Evolutionary conservation across 495 filamentous ascomycete species (phyloP).

Genomic region (Clohesyomyces aquaticus): DNA sequence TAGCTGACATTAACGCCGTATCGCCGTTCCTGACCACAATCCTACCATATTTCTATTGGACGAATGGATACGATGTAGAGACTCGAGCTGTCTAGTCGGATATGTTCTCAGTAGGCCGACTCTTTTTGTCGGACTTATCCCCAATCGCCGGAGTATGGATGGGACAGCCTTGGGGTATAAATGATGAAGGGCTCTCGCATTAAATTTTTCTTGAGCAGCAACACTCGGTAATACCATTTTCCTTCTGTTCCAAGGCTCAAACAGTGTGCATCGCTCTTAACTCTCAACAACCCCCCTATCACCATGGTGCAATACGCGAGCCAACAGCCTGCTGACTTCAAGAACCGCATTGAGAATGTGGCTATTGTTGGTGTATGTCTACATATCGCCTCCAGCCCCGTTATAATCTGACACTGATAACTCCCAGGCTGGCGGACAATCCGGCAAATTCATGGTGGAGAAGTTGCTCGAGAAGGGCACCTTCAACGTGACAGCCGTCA

Average conservation of each 20-base stretch:
- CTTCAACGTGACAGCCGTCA: slow-evolving; percentile 60
- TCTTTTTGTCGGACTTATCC: neutral
- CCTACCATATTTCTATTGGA: no score
- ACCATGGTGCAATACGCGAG: slow-evolving; percentile 26
- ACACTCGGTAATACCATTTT: no score
- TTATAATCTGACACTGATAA: neutral
- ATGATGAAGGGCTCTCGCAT: neutral
- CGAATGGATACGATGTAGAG: no score
- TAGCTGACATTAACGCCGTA: no score
- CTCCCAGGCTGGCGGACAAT: slow-evolving; percentile 59
- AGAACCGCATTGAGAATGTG: slow-evolving; percentile 53
- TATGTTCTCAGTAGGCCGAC: no score
- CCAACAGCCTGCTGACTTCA: slow-evolving; percentile 32
- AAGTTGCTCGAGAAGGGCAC: slow-evolving; percentile 56
- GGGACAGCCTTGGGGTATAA: neutral
- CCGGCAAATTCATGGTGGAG: slow-evolving; percentile 58
- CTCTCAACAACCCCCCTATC: neutral
- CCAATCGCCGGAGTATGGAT: neutral
- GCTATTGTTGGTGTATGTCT: slow-evolving; percentile 52
- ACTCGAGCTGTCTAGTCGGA: no score
- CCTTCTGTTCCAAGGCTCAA: neutral
- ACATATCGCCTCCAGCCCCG: neutral
- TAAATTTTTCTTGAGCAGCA: no score
- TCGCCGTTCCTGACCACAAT: no score
- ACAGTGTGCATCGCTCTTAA: neutral